Percentiles rank a stretch among this genome's conserved stretches.
Evolutionary conservation across 495 filamentous ascomycete species (phyloP).

Genomic region (Pseudevernia furfuracea): DNA sequence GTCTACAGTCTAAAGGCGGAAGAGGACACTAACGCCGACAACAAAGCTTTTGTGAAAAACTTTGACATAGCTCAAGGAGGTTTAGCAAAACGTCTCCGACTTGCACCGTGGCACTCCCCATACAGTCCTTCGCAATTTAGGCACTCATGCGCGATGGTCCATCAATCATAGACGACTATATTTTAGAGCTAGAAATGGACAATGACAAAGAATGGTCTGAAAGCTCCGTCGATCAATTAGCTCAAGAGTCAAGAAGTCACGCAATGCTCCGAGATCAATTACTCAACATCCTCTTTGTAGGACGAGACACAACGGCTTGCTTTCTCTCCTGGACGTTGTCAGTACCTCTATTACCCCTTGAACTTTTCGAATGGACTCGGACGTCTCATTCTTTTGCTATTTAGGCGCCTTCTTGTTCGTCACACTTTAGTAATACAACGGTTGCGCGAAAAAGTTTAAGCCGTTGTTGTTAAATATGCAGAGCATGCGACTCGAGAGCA

Average conservation of each 20-base stretch:
- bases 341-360: not conserved
- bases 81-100: constrained; percentile 34
- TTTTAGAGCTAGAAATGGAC: constrained; percentile 22
- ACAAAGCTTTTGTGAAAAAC: constrained; percentile 32
- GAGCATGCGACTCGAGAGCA: constrained; percentile 30
- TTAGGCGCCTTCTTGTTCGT: constrained; percentile 29
- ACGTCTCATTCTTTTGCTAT: not conserved
- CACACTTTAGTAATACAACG: constrained; percentile 25
- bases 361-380: constrained; percentile 28
- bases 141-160: constrained; percentile 34
- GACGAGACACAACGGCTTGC: constrained; percentile 55
- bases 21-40: constrained; percentile 16
- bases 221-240: constrained; percentile 28
- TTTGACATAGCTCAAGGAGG: constrained; percentile 36
- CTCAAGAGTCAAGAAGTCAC: constrained; percentile 28
- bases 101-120: constrained; percentile 35
- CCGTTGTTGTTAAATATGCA: constrained; percentile 23
- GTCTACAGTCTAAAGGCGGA: constrained; percentile 32
- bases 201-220: constrained; percentile 13
- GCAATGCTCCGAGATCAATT: constrained; percentile 46
- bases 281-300: constrained; percentile 51
- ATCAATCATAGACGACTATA: constrained; percentile 35
- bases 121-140: constrained; percentile 31
- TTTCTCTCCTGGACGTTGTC: constrained; percentile 36
- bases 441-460: constrained; percentile 29